Evolutionary conservation across 164 flowering plant genomes (phyloP), one percentile per base, ranked within the genome.

Genomic region (Annona cherimola): DNA sequence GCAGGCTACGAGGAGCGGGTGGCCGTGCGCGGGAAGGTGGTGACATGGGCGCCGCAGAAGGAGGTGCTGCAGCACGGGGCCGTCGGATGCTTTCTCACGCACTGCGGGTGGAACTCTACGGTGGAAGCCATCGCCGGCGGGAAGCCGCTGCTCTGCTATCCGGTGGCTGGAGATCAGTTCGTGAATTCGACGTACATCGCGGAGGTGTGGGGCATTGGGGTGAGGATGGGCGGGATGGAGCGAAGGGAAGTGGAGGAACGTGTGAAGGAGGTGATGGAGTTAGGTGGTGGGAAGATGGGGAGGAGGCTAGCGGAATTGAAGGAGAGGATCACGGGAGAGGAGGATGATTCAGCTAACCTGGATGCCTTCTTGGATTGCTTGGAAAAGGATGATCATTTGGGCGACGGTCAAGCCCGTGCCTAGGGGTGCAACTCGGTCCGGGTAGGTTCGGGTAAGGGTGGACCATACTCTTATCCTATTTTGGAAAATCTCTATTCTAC

Each of bases 31-130:
- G 91, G 90, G 5, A 85, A 78, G 65, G 72, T 93, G 42, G 91
- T 90, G 1, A 71, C 86, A 42, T 91, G 98, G 97, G 97, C 92
- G 8, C 95, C 98, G 0, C 98, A 93, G 70, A 68, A 78, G 76
- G 85, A 85, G 68, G 81, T 93, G 6, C 77, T 93, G 64, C 41
- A 73, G 43, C 92, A 87, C 66, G 43, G 59, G 45, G 85, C 89
- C 0, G 87, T 93, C 3, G 90, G 92, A 26, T 86, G 86, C 69
- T 91, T 79, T 69, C 79, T 90, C 0, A 86, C 92, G 0, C 98
- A 93, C 46, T 93, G 98, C 70, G 97, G 97, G 4, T 93, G 98
- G 98, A 93, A 93, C 63, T 93, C 98, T 0, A 91, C 89, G 0
- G 69, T 86, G 79, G 98, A 93, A 70, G 95, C 90, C 1, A 83